phyloP scores from a whole-genome alignment of 192 early-diverging fungal genomes.

The Backusella parvicylindrica region DNA sequence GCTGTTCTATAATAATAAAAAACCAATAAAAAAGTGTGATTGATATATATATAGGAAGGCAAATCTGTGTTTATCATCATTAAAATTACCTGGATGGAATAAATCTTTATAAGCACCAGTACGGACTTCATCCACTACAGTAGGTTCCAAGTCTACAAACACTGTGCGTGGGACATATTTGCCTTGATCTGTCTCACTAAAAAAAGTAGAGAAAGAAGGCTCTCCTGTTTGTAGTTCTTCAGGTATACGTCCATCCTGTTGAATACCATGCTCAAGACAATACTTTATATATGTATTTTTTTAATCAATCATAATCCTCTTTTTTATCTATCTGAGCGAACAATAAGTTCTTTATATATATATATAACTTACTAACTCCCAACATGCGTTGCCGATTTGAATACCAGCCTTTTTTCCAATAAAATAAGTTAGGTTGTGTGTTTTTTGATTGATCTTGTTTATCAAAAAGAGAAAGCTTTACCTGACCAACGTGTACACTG shows the following conservation, averaged over 20 bases:
- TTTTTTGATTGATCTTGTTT: slow-evolving; percentile 37
- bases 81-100: slow-evolving; percentile 49
- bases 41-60: too few relatives aligned
- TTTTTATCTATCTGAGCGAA: too few relatives aligned
- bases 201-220: slow-evolving; percentile 92
- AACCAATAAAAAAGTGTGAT: slow-evolving; percentile 6
- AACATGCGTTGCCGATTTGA: slow-evolving; percentile 18
- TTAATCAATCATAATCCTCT: neutral
- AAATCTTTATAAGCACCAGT: slow-evolving; percentile 94
- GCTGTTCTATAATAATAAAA: slow-evolving; percentile 84
- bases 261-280: slow-evolving; percentile 95
- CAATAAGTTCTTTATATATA: too few relatives aligned
- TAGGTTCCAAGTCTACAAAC: slow-evolving; percentile 96
- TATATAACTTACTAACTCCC: slow-evolving; percentile 10
- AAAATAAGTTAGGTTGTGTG: neutral
- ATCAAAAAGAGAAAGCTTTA: slow-evolving; percentile 72
- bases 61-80: neutral
- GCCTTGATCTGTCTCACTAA: slow-evolving; percentile 97
- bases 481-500: slow-evolving; percentile 44
- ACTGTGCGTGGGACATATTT: slow-evolving; percentile 99
- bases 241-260: slow-evolving; percentile 84
- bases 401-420: neutral
- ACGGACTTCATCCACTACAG: slow-evolving; percentile 98
- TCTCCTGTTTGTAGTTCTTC: slow-evolving; percentile 8
- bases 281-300: slow-evolving; percentile 30